Conservation (phyloP, 1,139 yeast species). For the Geotrichum fermentans region DNA sequence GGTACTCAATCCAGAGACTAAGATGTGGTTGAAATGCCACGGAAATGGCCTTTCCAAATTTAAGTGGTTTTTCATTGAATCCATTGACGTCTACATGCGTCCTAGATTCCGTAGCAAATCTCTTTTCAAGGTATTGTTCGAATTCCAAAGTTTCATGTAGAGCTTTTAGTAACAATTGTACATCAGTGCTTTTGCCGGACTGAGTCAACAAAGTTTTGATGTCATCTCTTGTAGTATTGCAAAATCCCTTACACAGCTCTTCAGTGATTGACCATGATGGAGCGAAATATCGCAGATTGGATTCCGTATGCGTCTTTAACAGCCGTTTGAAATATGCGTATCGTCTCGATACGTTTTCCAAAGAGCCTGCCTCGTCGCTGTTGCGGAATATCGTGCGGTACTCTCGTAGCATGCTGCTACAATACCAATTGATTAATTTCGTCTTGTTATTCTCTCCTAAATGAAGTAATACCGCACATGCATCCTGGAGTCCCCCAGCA, state of each 20-base stretch:
- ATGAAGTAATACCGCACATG: constrained; percentile 68
- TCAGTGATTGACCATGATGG: constrained; percentile 64
- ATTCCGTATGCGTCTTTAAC: constrained; percentile 54
- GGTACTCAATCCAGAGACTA: constrained; percentile 82
- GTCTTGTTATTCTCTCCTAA: constrained; percentile 58
- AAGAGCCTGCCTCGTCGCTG: constrained; percentile 87
- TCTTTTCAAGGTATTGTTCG: constrained; percentile 63
- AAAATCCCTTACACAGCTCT: constrained; percentile 58
- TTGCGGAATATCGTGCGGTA: constrained; percentile 67
- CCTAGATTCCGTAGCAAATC: constrained; percentile 41
- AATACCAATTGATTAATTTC: constrained; percentile 68
- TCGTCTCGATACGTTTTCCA: constrained; percentile 78
- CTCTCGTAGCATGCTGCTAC: constrained; percentile 65
- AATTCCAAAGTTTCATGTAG: constrained; percentile 68
- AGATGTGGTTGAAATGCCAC: constrained; percentile 80
- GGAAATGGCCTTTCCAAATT: constrained; percentile 52
- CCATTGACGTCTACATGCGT: constrained; percentile 19
- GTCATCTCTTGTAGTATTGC: constrained; percentile 66
- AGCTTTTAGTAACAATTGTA: constrained; percentile 56
- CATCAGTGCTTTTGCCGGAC: constrained; percentile 42
- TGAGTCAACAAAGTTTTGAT: constrained; percentile 45
- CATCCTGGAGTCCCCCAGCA: constrained; percentile 43
- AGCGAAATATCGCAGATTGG: constrained; percentile 57
- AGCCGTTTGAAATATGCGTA: constrained; percentile 76
- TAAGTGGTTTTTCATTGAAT: constrained; percentile 19